Base-by-base conservation (phyloP, 176 grass and related monocot genomes). In the Pontederia paniculata region DNA sequence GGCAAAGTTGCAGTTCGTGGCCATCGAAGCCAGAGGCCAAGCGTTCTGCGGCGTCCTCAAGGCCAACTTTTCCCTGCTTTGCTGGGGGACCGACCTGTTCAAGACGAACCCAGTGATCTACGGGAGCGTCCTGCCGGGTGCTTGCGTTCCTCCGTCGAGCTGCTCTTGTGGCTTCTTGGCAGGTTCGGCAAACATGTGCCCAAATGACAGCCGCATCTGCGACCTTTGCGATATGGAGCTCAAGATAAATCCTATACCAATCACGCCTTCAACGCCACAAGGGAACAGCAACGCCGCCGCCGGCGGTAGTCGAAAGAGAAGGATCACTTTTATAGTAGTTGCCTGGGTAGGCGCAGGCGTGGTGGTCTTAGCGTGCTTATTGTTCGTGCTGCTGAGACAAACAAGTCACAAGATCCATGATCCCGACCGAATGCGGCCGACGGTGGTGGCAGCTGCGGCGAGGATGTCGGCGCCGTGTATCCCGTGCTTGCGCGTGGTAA, bases 31-130 rank as follows among this genome's bases (percentile, higher is more conserved):
- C 16, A 75, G 76, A 8, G 82, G 58, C 12, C 0, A 3, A 2
- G 11, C 74, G 0, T 66, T 89, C 52, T 96, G 90, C 23, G 90
- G 82, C 50, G 47, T 96, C 9, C 77, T 96, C 42, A 76, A 73
- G 90, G 57, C 59, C 12, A 83, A 89, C 65, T 96, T 78, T 76
- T 96, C 90, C 1, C 73, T 96, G n/a, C 63, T 83, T 50, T 96
- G 90, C 46, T 96, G 90, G 90, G 90, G 90, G 15, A 76, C 62
- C 10, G 28, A 12, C 10, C 57, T 74, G 8, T 74, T 96, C 58
- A 23, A 55, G 51, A 58, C 58, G 44, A 81, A 86, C 54, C 77
- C 70, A 47, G 44, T 87, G 17, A 76, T 87, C 21, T 89, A 86
- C 65, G 10, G 59, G 9, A 73, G 76, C 48, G 76, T 96, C 17